Evolutionary conservation across 768 basidiomycete species (phyloP).

Genomic region (Rubroboletus satanas): DNA sequence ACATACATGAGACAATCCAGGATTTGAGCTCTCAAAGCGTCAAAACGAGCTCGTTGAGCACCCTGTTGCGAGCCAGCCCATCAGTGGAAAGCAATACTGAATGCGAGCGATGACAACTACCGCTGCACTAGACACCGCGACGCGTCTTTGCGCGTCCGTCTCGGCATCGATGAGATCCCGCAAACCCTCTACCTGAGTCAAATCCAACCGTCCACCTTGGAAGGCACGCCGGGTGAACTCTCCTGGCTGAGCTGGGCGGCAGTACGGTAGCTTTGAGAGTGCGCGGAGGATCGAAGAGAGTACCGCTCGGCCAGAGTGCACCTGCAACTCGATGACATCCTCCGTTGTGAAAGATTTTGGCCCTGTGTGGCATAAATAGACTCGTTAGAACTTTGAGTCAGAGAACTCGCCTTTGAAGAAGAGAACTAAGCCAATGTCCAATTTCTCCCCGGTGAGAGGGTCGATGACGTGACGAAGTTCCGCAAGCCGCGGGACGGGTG

Average conservation of each 20-base stretch:
- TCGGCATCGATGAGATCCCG: constrained; percentile 86
- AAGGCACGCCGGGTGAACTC: constrained; percentile 89
- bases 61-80: constrained; percentile 48
- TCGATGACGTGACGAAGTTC: constrained; percentile 67
- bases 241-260: constrained; percentile 78
- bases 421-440: constrained; percentile 80
- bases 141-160: constrained; percentile 74
- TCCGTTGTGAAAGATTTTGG: constrained; percentile 83
- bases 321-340: constrained; percentile 78
- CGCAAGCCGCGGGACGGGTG: constrained; percentile 62
- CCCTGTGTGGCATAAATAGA: constrained; percentile 37
- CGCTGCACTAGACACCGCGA: constrained; percentile 65
- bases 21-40: constrained; percentile 59
- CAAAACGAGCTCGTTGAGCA: constrained; percentile 52
- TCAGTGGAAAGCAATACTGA: not conserved
- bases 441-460: constrained; percentile 51
- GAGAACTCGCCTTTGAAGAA: constrained; percentile 66
- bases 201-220: constrained; percentile 72
- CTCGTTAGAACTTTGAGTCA: not conserved
- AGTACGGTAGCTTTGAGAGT: constrained; percentile 56
- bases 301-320: constrained; percentile 83
- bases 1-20: constrained; percentile 72
- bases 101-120: constrained; percentile 40
- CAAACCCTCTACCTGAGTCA: constrained; percentile 87
- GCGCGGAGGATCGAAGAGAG: constrained; percentile 65